Evolutionary conservation across 495 filamentous ascomycete genomes (phyloP).

Genomic region (Parathielavia hyrcaniae): DNA sequence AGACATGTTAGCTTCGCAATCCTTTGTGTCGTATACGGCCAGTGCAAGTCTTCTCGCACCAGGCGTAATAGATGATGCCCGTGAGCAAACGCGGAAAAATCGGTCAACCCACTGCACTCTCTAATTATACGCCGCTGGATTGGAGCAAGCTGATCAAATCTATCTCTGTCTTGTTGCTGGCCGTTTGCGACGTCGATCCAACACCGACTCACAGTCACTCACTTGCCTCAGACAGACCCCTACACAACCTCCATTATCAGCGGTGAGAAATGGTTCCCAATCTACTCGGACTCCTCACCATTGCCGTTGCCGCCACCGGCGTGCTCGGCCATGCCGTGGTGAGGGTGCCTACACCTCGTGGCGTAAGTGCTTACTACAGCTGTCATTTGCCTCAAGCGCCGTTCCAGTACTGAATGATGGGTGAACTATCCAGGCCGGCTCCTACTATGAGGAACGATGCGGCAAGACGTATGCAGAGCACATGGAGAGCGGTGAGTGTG

Average conservation of each 20-base stretch:
- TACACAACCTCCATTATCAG: background rate
- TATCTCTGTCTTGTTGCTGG: no score
- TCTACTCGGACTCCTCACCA: background rate
- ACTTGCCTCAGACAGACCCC: no score
- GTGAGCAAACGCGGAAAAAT: background rate
- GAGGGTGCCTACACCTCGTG: background rate
- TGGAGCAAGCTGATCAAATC: no score
- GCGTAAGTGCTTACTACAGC: background rate
- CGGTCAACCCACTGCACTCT: background rate
- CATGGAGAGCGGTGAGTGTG: background rate
- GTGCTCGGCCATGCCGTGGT: slow-evolving; percentile 2
- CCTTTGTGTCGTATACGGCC: no score
- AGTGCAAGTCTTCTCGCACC: no score
- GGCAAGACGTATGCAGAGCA: background rate
- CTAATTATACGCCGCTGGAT: no score
- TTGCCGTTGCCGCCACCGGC: background rate
- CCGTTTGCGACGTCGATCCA: background rate
- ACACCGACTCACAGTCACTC: background rate
- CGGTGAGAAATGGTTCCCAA: background rate
- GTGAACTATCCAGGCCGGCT: background rate
- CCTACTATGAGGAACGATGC: background rate
- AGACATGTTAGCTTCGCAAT: no score
- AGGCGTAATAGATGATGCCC: no score
- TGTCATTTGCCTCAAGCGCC: background rate
- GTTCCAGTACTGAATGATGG: background rate